Base-by-base conservation (phyloP, 768 basidiomycete genomes). In the Suillus sp. region DNA sequence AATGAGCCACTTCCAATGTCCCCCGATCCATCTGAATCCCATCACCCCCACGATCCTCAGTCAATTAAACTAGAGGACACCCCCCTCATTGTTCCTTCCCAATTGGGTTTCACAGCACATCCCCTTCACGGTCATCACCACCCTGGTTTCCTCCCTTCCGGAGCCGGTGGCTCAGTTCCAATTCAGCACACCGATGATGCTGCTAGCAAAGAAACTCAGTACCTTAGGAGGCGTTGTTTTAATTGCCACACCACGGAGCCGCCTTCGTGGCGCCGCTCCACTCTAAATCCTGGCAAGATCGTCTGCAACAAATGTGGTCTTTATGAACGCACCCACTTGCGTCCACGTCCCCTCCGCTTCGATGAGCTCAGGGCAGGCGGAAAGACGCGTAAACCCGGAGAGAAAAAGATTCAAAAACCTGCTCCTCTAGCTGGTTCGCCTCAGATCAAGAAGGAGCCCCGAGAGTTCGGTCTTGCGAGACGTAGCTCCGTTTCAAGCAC, bases 271-370 rank as follows among this genome's bases (percentile, higher is more conserved):
- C 88, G 93, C 60, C 86, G 93, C 51, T 89, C 87, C 35, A 94
- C 93, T 5, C 88, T 95, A 71, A 92, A 93, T 75, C 91, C 91
- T 0, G 93, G 93, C 67, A 95, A 95, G 78, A 95, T 95, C 71
- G 93, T 95, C 51, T 95, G 93, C 84, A 95, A 95, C 83, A 95
- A 95, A 80, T 95, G 93, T 67, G 93, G 93, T 11, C 83, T 95
- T 43, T 95, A 95, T 71, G 93, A 95, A 76, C 91, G 93, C 71
- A 95, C 93, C 14, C 93, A 95, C 68, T 76, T 94, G 61, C 85
- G 93, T 27, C 86, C 92, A 5, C 83, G 93, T 14, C 93, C 93
- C 9, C 81, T 93, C 20, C 88, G 92, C 60, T 94, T 95, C 66
- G 93, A 94, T 74, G 93, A 94, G 75, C 84, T 95, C 47, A 86